Evolutionary conservation across 1,284 basidiomycete species (phyloP).

Genomic region (Psilocybe mexicana): DNA sequence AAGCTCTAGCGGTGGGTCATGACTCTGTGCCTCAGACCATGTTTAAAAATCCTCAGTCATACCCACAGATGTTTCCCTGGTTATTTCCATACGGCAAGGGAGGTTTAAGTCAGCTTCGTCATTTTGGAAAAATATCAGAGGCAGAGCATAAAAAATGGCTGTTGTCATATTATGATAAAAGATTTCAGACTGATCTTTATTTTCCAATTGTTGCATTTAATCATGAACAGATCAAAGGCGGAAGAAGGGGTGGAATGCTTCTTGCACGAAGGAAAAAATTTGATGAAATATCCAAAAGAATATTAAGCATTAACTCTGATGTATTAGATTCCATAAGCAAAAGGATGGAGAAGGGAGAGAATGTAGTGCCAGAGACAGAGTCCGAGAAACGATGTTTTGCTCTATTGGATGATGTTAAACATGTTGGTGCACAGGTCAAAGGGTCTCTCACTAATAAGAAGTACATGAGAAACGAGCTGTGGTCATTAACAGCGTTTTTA

Average conservation of each 20-base stretch:
- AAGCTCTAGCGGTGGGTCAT: slow-evolving; percentile 23
- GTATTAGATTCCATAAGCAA: slow-evolving; percentile 14
- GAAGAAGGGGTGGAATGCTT: slow-evolving; percentile 14
- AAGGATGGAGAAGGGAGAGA: slow-evolving; percentile 14
- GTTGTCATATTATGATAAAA: slow-evolving; percentile 27
- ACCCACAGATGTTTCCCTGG: slow-evolving; percentile 16
- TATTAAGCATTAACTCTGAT: slow-evolving; percentile 11
- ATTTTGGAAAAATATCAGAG: slow-evolving; percentile 17
- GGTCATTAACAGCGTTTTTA: slow-evolving; percentile 28
- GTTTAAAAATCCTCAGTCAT: not conserved
- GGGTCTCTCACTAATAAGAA: slow-evolving; percentile 33
- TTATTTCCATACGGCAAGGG: slow-evolving; percentile 38
- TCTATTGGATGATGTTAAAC: slow-evolving; percentile 33
- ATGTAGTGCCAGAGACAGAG: slow-evolving; percentile 25
- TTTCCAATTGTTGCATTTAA: slow-evolving; percentile 42
- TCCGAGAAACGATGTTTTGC: slow-evolving; percentile 33
- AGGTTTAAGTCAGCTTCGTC: slow-evolving; percentile 23
- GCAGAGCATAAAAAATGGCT: slow-evolving; percentile 18
- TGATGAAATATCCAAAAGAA: slow-evolving; percentile 13
- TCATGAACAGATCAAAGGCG: slow-evolving; percentile 25
- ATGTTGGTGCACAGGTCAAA: slow-evolving; percentile 28
- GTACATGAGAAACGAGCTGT: slow-evolving; percentile 34
- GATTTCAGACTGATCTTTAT: slow-evolving; percentile 26
- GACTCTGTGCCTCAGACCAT: slow-evolving; percentile 22
- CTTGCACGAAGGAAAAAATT: slow-evolving; percentile 20